phyloP scores from a whole-genome alignment of 1,284 basidiomycete species.

The Sanghuangporus baumii region DNA sequence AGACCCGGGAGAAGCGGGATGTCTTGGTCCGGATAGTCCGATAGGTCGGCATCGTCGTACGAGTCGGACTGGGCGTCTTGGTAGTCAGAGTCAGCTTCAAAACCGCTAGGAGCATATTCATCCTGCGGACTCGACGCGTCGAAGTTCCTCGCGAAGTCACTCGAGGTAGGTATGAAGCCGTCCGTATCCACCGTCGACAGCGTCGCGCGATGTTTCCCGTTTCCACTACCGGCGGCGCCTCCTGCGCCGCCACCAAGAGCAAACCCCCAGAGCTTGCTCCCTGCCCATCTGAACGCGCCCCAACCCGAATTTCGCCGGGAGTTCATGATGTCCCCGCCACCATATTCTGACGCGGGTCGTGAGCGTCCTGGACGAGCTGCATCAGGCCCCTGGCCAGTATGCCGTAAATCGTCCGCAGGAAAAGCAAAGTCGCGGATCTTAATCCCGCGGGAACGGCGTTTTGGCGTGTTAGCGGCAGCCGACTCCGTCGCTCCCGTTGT shows the following conservation, averaged over 20 bases:
- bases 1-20: constrained; percentile 54
- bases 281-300: constrained; percentile 39
- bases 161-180: constrained; percentile 33
- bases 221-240: not conserved
- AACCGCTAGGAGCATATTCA: constrained; percentile 25
- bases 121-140: constrained; percentile 31
- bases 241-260: constrained; percentile 11
- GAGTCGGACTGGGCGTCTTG: constrained; percentile 28
- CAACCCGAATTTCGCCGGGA: constrained; percentile 31
- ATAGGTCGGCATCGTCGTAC: constrained; percentile 26
- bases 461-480: not conserved
- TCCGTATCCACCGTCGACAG: not conserved
- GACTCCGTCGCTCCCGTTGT: not conserved
- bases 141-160: constrained; percentile 47
- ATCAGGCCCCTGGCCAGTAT: constrained; percentile 46
- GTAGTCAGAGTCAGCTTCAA: constrained; percentile 9
- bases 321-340: constrained; percentile 19
- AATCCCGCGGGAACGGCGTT: constrained; percentile 29
- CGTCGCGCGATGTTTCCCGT: constrained; percentile 12
- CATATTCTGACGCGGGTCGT: constrained; percentile 28
- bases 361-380: constrained; percentile 40
- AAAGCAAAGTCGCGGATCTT: constrained; percentile 64
- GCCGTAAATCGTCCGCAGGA: constrained; percentile 44
- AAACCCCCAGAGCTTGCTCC: constrained; percentile 20
- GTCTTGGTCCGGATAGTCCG: constrained; percentile 20